A percentile compares a stretch with the other conserved stretches of the same genome.
phyloP scores from a whole-genome alignment of 2,329 filamentous ascomycete species.

The Alternaria burnsii region DNA sequence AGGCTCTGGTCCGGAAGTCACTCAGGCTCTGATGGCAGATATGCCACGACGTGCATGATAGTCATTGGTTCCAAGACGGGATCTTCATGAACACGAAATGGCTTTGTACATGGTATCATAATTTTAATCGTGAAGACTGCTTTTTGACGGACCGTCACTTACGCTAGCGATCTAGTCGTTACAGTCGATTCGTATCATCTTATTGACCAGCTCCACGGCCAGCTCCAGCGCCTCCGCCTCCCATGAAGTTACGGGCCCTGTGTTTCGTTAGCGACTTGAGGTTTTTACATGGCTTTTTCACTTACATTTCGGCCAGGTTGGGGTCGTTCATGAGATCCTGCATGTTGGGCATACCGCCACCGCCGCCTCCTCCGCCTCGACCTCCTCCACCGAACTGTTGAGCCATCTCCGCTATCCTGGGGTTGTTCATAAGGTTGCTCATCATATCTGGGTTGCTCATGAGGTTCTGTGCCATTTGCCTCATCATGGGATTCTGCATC shows the following conservation, averaged over 20 bases:
- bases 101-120: constrained; percentile 41
- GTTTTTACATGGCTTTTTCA: constrained; percentile 28
- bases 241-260: constrained; percentile 75
- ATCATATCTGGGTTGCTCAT: constrained; percentile 97
- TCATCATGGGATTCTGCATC: constrained; percentile 89
- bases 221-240: constrained; percentile 32
- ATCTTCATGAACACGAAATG: constrained; percentile 3
- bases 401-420: constrained; percentile 85
- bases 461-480: constrained; percentile 93
- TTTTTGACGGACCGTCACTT: not conserved
- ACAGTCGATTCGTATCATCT: constrained; percentile 25
- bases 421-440: constrained; percentile 93
- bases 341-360: constrained; percentile 90
- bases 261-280: constrained; percentile 11
- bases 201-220: constrained; percentile 27
- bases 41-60: not conserved
- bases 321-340: constrained; percentile 89
- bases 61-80: not conserved
- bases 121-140: constrained; percentile 28
- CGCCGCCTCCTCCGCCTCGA: constrained; percentile 64
- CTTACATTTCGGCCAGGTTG: constrained; percentile 90
- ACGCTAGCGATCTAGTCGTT: not conserved
- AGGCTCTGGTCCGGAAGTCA: not conserved
- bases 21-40: not conserved
- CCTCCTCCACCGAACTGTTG: constrained; percentile 67